Conservation (phyloP, 768 basidiomycete species). For the Lactarius akahatsu region DNA sequence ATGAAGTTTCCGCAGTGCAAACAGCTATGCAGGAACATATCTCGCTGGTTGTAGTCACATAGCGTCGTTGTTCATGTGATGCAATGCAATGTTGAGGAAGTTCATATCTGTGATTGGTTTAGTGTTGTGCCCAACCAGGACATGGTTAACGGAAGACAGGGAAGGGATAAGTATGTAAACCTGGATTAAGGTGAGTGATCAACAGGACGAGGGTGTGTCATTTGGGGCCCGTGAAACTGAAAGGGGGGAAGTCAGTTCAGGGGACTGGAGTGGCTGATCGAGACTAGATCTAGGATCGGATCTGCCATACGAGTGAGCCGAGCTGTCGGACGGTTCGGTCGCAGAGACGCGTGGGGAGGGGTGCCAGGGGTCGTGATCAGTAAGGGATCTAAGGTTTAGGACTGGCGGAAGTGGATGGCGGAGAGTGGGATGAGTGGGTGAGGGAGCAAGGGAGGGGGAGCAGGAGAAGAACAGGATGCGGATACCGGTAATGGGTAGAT, state of each 20-base stretch:
- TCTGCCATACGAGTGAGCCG: conserved; percentile 8
- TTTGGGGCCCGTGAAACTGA: conserved; percentile 6
- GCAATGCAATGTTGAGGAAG: conserved; percentile 1
- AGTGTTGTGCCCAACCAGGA: not conserved
- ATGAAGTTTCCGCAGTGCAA: not conserved
- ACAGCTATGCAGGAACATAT: conserved; percentile 3
- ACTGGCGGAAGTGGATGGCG: conserved; percentile 1
- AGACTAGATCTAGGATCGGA: conserved; percentile 19
- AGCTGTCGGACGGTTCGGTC: conserved; percentile 13
- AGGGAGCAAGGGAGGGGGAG: not conserved
- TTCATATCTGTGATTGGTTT: not conserved
- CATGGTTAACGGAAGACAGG: not conserved
- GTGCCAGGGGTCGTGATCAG: not conserved
- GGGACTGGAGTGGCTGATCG: conserved; percentile 8
- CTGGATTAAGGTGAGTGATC: conserved; percentile 5
- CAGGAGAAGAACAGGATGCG: not conserved
- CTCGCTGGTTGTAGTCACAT: conserved; percentile 6
- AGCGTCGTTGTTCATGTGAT: not conserved
- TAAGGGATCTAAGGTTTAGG: not conserved
- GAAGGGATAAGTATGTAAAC: not conserved
- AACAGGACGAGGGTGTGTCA: not conserved
- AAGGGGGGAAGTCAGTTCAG: not conserved
- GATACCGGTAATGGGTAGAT: not conserved
- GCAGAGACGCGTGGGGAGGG: not conserved
- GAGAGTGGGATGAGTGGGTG: not conserved